Evolutionary conservation across 2,329 filamentous ascomycete species (phyloP).

Genomic region (Didymella pomorum): DNA sequence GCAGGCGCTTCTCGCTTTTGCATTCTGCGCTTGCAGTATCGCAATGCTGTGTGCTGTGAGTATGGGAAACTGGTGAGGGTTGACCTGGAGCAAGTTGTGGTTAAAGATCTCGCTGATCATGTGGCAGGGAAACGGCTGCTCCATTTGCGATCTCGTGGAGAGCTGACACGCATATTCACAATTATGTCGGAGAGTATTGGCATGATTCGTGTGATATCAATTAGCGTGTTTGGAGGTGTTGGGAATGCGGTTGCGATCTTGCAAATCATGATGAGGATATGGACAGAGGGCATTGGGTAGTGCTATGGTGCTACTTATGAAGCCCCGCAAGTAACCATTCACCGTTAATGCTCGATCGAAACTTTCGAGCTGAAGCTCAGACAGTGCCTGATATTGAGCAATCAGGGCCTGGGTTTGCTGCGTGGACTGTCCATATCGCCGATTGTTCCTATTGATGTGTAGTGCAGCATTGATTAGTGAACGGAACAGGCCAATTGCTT

Average conservation of each 20-base stretch:
- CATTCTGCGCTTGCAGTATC: too few relatives aligned
- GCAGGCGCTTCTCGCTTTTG: too few relatives aligned
- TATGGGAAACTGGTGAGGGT: too few relatives aligned
- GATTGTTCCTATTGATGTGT: background rate
- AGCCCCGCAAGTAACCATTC: background rate
- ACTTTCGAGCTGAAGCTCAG: background rate
- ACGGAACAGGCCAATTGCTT: background rate
- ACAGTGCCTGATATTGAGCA: background rate
- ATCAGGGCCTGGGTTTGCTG: background rate
- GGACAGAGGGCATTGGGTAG: background rate
- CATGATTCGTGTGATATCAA: too few relatives aligned
- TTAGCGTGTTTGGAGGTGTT: background rate
- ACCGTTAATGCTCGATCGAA: background rate
- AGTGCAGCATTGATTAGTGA: background rate
- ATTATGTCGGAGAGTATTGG: too few relatives aligned
- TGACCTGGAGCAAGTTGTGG: too few relatives aligned
- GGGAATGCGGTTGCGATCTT: background rate
- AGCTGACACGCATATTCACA: too few relatives aligned
- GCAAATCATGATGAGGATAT: background rate
- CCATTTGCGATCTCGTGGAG: too few relatives aligned
- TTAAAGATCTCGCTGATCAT: too few relatives aligned
- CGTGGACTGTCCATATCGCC: background rate
- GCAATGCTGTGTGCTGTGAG: too few relatives aligned
- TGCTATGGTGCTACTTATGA: background rate
- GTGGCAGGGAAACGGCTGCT: too few relatives aligned